Base-by-base conservation (phyloP, 169 alveolate species). In the Theileria equi region DNA sequence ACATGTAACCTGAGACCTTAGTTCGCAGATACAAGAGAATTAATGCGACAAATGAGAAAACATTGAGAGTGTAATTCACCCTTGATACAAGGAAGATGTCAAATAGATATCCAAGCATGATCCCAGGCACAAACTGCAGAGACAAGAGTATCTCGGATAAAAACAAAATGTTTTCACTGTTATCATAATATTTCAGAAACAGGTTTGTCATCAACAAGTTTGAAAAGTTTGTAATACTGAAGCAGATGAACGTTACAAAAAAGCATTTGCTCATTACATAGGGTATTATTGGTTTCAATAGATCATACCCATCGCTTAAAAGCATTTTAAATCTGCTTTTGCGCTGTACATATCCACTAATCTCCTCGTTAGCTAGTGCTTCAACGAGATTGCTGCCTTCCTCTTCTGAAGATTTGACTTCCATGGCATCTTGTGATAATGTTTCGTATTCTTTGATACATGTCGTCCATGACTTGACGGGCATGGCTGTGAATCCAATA, bases 71-170 rank as follows among this genome's bases (percentile, higher is more conserved):
- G 13, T 25, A 45, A 45, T 45, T 45, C 25, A 45, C 54, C 36
- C 28, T 25, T 5, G 25, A 25, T 8, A 45, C 54, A 5, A 34
- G 26, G 54, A 25, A 45, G n/a, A n/a, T n/a, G 54, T 45, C 54
- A 11, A 45, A 45, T 29, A 45, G 36, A 45, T 25, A 29, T 45
- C 54, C 54, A 2, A 45, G 54, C 28, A 45, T 7, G 54, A 45
- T 25, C 25, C 54, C 54, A 25, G 54, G 54, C 36, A 45, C 28
- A 45, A 29, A 45, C 28, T 29, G 25, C 54, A 45, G 54, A 25
- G 54, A 45, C 11, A 45, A 34, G 5, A 45, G 54, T 10, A 45
- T 45, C 16, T 45, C 54, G 32, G 54, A 45, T 11, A 34, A 25
- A n/a, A 45, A 10, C 36, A 45, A 34, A 1, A 45, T 34, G 1